Percentiles rank a stretch among this genome's conserved stretches.
Evolutionary conservation across 225 moss, liverwort and hornwort species (phyloP).

Genomic region (Bryum argenteum): DNA sequence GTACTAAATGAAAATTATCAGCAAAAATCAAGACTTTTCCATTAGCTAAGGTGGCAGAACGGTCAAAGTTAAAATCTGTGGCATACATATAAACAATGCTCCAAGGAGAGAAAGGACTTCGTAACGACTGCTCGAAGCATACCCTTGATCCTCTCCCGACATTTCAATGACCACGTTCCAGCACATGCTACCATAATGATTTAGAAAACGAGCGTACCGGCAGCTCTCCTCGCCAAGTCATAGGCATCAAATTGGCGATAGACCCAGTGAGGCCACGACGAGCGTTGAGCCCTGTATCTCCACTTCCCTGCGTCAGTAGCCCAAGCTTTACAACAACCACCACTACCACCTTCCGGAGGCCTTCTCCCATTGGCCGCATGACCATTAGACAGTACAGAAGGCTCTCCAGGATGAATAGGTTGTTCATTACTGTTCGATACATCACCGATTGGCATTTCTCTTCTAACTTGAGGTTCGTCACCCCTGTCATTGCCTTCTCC

Average conservation of each 20-base stretch:
- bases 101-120: neutral
- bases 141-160: neutral
- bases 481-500: constrained; percentile 38
- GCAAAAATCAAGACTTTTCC: neutral
- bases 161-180: constrained; percentile 10
- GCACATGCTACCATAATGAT: neutral
- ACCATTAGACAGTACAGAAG: constrained; percentile 43
- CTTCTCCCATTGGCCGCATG: constrained; percentile 36
- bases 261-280: constrained; percentile 89
- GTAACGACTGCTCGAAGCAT: neutral
- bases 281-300: constrained; percentile 64
- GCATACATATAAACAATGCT: constrained; percentile 2
- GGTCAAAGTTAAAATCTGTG: neutral
- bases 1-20: neutral
- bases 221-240: constrained; percentile 82
- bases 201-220: constrained; percentile 45
- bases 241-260: constrained; percentile 87
- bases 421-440: constrained; percentile 26
- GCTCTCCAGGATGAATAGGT: constrained; percentile 49
- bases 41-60: neutral
- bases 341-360: constrained; percentile 60
- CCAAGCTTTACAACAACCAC: constrained; percentile 81
- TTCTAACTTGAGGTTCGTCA: constrained; percentile 34
- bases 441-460: constrained; percentile 30
- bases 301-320: constrained; percentile 76